Conservation (phyloP, 2,329 filamentous ascomycete species). For the Trichoderma atroviride region DNA sequence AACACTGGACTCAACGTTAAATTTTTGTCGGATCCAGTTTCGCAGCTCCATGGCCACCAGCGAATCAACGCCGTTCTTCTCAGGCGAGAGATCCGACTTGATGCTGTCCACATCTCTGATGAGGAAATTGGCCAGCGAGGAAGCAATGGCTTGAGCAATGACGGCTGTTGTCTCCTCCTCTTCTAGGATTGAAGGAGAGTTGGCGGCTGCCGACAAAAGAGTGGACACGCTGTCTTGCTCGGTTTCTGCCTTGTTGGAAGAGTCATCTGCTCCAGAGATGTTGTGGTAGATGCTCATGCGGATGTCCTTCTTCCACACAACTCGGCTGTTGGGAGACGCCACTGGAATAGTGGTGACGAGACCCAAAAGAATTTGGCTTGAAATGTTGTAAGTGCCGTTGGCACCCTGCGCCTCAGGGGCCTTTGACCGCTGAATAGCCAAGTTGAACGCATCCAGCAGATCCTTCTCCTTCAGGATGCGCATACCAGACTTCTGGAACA, state of each 20-base stretch:
- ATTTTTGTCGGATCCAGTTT: constrained; percentile 31
- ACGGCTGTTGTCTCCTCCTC: neutral
- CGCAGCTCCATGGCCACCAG: constrained; percentile 34
- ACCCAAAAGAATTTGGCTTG: constrained; percentile 14
- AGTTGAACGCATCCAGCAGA: constrained; percentile 27
- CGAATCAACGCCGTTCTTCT: constrained; percentile 32
- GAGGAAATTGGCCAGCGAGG: constrained; percentile 24
- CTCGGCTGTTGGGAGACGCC: constrained; percentile 18
- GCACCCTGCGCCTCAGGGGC: neutral
- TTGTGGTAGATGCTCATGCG: constrained; percentile 28
- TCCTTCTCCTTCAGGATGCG: constrained; percentile 31
- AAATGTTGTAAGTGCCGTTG: neutral
- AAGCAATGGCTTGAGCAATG: neutral
- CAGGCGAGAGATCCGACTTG: constrained; percentile 14
- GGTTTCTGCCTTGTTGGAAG: neutral
- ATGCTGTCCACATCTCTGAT: constrained; percentile 29
- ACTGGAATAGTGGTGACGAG: constrained; percentile 27
- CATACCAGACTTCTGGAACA: constrained; percentile 26
- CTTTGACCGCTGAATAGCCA: constrained; percentile 21
- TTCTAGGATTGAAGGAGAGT: neutral
- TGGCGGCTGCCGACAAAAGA: neutral
- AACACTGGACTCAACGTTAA: constrained; percentile 31
- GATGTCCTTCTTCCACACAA: constrained; percentile 29
- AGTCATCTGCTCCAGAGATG: constrained; percentile 6
- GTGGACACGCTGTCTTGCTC: neutral